Base-by-base conservation (phyloP, 1,284 basidiomycete species). In the Rhodotorula mucilaginosa region DNA sequence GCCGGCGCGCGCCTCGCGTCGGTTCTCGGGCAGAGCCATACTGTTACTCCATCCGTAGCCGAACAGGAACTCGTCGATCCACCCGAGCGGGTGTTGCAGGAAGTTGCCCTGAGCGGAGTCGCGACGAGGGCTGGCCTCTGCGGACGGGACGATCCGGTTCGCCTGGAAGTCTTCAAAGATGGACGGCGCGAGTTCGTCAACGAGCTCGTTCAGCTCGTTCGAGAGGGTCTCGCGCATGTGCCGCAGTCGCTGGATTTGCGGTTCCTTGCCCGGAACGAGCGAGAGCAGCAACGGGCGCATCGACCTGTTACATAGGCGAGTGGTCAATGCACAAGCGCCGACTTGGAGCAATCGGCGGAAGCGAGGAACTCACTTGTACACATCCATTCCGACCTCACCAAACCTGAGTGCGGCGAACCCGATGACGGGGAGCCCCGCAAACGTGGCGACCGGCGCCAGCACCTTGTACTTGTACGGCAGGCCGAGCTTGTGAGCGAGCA, bases 321-420 rank as follows among this genome's bases (percentile, higher is more conserved):
- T 10, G 12, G 31, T 26, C 15, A 23, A 10, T 23, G 29, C 51
- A 63, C 56, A 23, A 2, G 23, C 12, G 6, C 12, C 21, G n/a
- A n/a, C 1, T 2, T 3, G 16, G 26, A 13, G 21, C 0, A 3
- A 21, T 2, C 2, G 57, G 39, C 44, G 21, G 2, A 18, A 58
- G 21, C 1, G n/a, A 7, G 7, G 13, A 18, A 78, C 78, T 67
- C 63, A 97, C 93, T 99, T 99, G 75, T 97, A 86, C 49, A 99
- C 94, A 80, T 99, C 97, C 88, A 98, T 90, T 51, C 97, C 97
- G 26, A 96, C 97, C 82, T 99, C 97, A 60, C 96, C 96, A 80
- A 99, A 99, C 82, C 98, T 98, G 74, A 99, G 86, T 16, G 96
- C 92, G 13, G 93, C 93, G 80, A 92, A 94, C 64, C 92, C 95